phyloP scores from a whole-genome alignment of 78 protist genomes.

The Protostelium mycophagum region DNA sequence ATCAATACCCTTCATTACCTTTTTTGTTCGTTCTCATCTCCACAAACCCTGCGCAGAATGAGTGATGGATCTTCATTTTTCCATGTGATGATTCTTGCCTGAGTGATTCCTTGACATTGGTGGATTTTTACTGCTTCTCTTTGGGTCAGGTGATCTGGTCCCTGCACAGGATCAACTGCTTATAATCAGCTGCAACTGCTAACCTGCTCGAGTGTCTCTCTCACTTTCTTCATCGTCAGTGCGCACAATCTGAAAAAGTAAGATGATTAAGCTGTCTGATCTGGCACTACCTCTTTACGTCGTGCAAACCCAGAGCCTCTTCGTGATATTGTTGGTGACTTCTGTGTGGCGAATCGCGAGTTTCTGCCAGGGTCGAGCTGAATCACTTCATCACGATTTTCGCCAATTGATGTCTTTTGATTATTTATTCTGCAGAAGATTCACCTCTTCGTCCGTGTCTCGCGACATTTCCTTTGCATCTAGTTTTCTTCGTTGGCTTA shows the following conservation, averaged over 20 bases:
- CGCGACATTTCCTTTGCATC: no score
- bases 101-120: neutral
- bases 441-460: no score
- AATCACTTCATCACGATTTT: neutral
- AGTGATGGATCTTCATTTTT: neutral
- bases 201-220: neutral
- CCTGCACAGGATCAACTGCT: no score
- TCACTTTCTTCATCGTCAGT: neutral
- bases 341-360: neutral
- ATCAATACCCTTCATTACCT: no score
- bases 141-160: no score
- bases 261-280: neutral
- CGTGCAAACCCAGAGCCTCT: no score
- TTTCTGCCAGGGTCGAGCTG: neutral
- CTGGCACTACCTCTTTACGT: neutral
- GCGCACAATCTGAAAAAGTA: neutral
- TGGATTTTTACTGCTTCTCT: no score
- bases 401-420: no score
- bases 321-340: neutral
- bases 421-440: no score
- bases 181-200: neutral
- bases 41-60: no score
- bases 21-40: no score
- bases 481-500: no score
- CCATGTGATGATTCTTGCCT: neutral